A percentile compares a stretch with the other conserved stretches of the same genome.
Evolutionary conservation across 164 flowering plant genomes (phyloP).

Genomic region (Santalum album): DNA sequence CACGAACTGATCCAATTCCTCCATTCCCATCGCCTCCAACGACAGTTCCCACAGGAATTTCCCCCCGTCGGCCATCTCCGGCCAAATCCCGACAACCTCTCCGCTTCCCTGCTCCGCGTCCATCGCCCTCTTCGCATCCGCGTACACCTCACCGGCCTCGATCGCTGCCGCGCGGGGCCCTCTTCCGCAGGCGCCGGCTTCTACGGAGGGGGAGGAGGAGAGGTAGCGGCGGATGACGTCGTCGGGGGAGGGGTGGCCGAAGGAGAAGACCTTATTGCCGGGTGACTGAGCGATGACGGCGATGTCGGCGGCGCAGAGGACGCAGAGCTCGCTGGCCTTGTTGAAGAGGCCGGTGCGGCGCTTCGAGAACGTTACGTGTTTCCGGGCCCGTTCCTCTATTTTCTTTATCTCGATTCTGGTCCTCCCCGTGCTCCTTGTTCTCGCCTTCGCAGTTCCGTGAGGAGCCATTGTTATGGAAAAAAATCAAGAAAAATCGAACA

Average conservation of each 20-base stretch:
- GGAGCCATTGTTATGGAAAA: too few species aligned
- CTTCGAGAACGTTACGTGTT: slow-evolving; percentile 1
- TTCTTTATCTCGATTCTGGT: not conserved
- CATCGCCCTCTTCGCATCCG: slow-evolving; percentile 1
- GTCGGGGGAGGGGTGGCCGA: not conserved
- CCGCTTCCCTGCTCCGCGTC: not conserved
- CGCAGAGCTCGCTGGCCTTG: not conserved
- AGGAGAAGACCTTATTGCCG: not conserved
- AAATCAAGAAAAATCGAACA: too few species aligned
- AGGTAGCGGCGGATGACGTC: not conserved
- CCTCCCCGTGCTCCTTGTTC: too few species aligned
- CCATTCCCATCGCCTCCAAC: not conserved
- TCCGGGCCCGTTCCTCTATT: not conserved
- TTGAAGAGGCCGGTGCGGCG: not conserved
- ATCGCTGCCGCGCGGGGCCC: too few species aligned
- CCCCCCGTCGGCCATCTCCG: not conserved
- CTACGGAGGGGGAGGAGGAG: not conserved
- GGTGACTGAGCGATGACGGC: not conserved
- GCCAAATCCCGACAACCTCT: not conserved
- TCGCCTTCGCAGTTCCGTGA: too few species aligned
- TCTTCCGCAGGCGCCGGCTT: not conserved
- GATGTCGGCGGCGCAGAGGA: not conserved
- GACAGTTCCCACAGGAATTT: not conserved
- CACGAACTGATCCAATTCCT: not conserved
- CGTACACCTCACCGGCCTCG: not conserved